Conservation (phyloP, 495 filamentous ascomycete species). For the Xylaria bambusicola region DNA sequence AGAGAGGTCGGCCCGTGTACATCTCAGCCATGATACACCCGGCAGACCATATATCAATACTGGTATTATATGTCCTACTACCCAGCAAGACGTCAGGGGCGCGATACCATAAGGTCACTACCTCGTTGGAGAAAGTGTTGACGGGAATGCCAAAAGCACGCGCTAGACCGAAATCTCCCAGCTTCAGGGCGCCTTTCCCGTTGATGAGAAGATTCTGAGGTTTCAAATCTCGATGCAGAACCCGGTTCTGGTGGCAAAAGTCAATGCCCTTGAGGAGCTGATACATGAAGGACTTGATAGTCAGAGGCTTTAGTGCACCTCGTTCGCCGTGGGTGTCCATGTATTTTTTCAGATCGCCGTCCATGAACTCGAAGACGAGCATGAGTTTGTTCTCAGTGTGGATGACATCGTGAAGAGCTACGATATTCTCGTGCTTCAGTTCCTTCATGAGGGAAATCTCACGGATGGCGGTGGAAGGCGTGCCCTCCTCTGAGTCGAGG, state of each 20-base stretch:
- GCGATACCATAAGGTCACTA: conserved; percentile 95
- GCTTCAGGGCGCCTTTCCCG: conserved; percentile 83
- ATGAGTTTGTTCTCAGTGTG: conserved; percentile 99
- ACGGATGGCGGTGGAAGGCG: conserved; percentile 95
- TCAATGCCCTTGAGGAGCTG: conserved; percentile 92
- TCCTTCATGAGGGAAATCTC: conserved; percentile 99
- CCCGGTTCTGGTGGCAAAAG: conserved; percentile 94
- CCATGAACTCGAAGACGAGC: conserved; percentile 98
- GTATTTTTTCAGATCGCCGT: conserved; percentile 98
- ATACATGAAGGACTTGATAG: conserved; percentile 97
- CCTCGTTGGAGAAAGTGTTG: conserved; percentile 97
- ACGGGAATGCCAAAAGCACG: conserved; percentile 95
- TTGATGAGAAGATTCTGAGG: conserved; percentile 96
- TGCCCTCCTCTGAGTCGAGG: conserved; percentile 97
- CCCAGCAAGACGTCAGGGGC: conserved; percentile 92
- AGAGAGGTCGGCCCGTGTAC: conserved; percentile 90
- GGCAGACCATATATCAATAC: conserved; percentile 97
- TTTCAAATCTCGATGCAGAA: conserved; percentile 94
- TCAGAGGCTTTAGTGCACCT: conserved; percentile 77
- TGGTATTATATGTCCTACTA: conserved; percentile 90
- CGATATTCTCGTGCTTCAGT: conserved; percentile 96
- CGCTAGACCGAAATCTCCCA: conserved; percentile 93
- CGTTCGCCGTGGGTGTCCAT: conserved; percentile 90
- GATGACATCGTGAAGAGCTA: conserved; percentile 96
- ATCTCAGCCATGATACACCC: conserved; percentile 99